A percentile compares a stretch with the other conserved stretches of the same genome.
Conservation (phyloP, 225 moss, liverwort and hornwort genomes). For the Sphagnum contortum region DNA sequence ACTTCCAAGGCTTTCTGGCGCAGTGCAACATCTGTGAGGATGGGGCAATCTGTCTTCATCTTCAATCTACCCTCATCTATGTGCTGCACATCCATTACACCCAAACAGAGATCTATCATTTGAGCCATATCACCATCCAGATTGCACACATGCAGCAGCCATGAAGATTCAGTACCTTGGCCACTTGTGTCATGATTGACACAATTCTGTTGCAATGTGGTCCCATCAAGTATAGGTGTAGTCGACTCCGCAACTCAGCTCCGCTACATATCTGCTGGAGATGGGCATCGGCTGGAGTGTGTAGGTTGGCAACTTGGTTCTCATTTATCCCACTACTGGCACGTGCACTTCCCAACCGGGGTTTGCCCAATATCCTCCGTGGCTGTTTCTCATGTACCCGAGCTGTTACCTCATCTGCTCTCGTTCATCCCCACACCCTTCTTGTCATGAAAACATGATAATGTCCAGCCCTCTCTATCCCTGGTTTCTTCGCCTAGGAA, state of each 20-base stretch:
- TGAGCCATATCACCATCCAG: too few species aligned
- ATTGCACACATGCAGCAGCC: too few species aligned
- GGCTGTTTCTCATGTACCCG: conserved; percentile 10
- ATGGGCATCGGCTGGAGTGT: conserved; percentile 17
- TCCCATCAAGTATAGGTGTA: conserved; percentile 39
- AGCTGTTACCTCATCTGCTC: conserved; percentile 13
- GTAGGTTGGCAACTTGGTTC: conserved; percentile 11
- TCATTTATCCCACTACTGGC: conserved; percentile 32
- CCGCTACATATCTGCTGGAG: conserved; percentile 46
- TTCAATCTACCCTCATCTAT: conserved; percentile 81
- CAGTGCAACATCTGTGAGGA: conserved; percentile 62
- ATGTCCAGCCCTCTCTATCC: too few species aligned
- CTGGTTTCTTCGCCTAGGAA: too few species aligned
- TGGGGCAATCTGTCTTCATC: conserved; percentile 62
- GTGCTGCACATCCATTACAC: conserved; percentile 34
- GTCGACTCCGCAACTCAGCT: conserved; percentile 44
- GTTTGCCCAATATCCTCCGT: conserved; percentile 17
- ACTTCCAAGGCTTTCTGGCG: conserved; percentile 63
- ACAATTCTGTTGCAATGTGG: conserved; percentile 48
- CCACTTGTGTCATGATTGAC: conserved; percentile 45
- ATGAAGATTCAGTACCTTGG: conserved; percentile 27
- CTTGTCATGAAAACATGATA: too few species aligned
- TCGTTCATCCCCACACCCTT: not conserved
- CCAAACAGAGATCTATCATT: too few species aligned
- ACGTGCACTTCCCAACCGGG: conserved; percentile 11